Base-by-base conservation (phyloP, 306 rosid genomes). In the Sechiopsis laciniata region DNA sequence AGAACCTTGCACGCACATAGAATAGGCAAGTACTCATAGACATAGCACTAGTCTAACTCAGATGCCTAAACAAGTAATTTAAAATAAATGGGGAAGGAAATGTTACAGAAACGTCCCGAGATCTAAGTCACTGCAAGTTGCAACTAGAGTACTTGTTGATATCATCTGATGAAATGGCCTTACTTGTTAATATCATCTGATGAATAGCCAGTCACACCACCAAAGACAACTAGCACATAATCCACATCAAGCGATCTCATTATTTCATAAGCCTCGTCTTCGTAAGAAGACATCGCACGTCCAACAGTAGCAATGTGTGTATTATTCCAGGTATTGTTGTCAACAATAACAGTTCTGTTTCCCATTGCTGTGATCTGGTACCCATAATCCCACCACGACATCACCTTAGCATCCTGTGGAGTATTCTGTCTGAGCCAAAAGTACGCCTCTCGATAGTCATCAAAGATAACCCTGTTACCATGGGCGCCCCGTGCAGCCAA, bases 341-440 rank as follows among this genome's bases (percentile, higher is more conserved):
- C 99, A 76, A 95, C 99, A 78, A 95, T 95, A 62, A 95, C 97
- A 9, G 99, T 89, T 83, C 99, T 85, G 87, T 95, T 95, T 82
- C 99, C 99, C 99, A 95, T 95, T 42, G 99, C 96, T 22, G 97
- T 91, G 81, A 95, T 95, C 80, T 95, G 99, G 78, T 95, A 95
- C 54, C 99, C 97, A 77, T 95, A 95, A 84, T 95, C 99, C 99
- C 99, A 95, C 99, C 99, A 95, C 55, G 99, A 95, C 99, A 95
- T 95, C 82, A 95, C 92, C 84, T 95, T 95, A 72, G 99, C 97
- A 83, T 95, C 99, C 1, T 76, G 79, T 71, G 99, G 96, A 75
- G 99, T 95, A 82, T 95, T 95, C 74, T 95, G 97, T 54, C 93
- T 91, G 63, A 95, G 99, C 99, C 99, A 95, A 85, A 84, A 95